These are phyloP conservation scores for Canna indica DNA, from an alignment of 176 grass and related monocot genomes.

Conservation along the genomic window DNA sequence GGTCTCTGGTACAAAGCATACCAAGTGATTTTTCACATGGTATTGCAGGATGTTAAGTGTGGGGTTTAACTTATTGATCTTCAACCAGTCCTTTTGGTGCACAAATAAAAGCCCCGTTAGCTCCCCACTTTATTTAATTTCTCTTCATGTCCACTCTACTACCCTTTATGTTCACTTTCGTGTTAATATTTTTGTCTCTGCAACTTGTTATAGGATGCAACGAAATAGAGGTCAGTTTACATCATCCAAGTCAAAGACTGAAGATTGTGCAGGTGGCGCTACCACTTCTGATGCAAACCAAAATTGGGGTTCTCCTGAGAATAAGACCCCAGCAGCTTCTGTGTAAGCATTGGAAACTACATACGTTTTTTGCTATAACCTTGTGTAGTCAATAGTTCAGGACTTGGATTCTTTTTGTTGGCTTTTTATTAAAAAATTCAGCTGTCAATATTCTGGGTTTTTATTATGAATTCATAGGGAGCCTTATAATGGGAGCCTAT, in stretches of 20 bases:
- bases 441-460: background rate
- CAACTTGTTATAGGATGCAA: conserved; percentile 61
- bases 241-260: conserved; percentile 77
- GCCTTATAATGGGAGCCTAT: no score
- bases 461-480: background rate
- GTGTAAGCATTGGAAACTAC: conserved; percentile 37
- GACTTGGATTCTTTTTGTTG: background rate
- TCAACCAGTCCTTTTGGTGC: background rate
- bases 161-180: background rate
- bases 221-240: conserved; percentile 95
- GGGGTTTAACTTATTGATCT: background rate
- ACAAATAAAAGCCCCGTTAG: background rate
- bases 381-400: background rate
- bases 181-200: background rate
- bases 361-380: background rate
- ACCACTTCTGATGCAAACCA: conserved; percentile 45
- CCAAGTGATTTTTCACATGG: background rate
- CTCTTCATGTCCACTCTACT: background rate
- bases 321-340: conserved; percentile 57
- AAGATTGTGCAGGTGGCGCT: conserved; percentile 41
- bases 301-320: conserved; percentile 63
- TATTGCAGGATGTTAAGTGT: background rate
- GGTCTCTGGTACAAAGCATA: background rate
- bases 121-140: background rate
- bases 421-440: background rate